Evolutionary conservation across 2,329 filamentous ascomycete species (phyloP).

Genomic region (Diaporthe amygdali): DNA sequence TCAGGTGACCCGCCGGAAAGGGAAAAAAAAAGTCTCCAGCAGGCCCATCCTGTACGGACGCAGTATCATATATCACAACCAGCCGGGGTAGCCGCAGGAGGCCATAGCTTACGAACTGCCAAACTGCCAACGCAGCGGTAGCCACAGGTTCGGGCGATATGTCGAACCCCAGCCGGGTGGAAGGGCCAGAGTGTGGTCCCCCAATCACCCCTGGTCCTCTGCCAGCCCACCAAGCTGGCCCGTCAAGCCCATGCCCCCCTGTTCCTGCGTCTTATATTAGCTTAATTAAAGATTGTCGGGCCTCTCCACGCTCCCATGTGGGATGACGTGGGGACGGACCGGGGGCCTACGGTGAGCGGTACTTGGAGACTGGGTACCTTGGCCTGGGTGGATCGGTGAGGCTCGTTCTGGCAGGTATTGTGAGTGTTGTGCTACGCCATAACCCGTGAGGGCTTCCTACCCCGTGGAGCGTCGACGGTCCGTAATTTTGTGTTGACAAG

Average conservation of each 20-base stretch:
- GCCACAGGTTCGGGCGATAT: constrained; percentile 11
- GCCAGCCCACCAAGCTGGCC: not conserved
- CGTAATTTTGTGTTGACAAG: constrained; percentile 8
- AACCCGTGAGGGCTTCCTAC: not conserved
- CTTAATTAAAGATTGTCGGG: constrained; percentile 21
- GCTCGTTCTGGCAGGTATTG: constrained; percentile 6
- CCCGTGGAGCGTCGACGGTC: not conserved
- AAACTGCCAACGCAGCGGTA: not conserved
- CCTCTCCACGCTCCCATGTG: constrained; percentile 20
- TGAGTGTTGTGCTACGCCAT: not conserved
- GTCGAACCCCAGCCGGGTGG: constrained; percentile 3
- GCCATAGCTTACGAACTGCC: constrained; percentile 1
- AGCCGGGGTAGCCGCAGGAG: constrained; percentile 18
- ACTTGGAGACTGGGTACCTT: not conserved
- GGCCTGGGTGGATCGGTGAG: not conserved
- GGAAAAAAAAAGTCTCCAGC: not conserved
- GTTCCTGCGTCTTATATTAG: constrained; percentile 23
- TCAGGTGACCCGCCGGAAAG: constrained; percentile 12
- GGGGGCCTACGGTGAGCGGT: constrained; percentile 6
- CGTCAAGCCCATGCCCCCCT: constrained; percentile 6
- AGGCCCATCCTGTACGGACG: not conserved
- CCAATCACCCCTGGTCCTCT: not conserved
- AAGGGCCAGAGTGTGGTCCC: not conserved
- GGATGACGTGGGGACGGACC: constrained; percentile 20
- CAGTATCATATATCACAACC: not conserved